A percentile compares a stretch with the other conserved stretches of the same genome.
These are phyloP conservation scores for Talaromyces stipitatus DNA, from an alignment of 495 filamentous ascomycete species.

Conservation along the genomic window DNA sequence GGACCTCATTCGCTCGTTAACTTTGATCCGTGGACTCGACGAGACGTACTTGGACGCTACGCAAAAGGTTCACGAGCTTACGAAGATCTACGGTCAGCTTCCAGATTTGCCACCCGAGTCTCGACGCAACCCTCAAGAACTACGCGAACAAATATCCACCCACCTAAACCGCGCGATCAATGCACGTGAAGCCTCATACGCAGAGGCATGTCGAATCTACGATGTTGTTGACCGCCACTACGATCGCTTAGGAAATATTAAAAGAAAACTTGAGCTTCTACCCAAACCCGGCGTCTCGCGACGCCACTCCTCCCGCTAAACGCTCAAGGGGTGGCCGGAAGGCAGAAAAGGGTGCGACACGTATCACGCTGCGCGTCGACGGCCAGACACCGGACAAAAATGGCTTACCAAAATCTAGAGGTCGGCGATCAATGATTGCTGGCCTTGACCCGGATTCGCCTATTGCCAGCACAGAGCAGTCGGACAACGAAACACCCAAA, in stretches of 20 bases:
- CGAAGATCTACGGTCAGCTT: conserved; percentile 64
- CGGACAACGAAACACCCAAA: conserved; percentile 27
- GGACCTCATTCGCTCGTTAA: conserved; percentile 84
- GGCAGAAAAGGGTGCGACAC: conserved; percentile 35
- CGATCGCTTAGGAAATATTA: conserved; percentile 67
- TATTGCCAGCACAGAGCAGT: conserved; percentile 40
- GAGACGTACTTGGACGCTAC: conserved; percentile 59
- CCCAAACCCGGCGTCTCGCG: conserved; percentile 61
- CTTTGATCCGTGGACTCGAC: conserved; percentile 79
- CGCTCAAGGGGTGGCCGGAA: conserved; percentile 42
- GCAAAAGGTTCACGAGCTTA: conserved; percentile 61
- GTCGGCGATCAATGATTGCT: conserved; percentile 27
- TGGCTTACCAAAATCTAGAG: conserved; percentile 23
- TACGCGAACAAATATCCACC: conserved; percentile 72
- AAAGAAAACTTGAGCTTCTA: conserved; percentile 72
- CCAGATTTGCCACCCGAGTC: conserved; percentile 49
- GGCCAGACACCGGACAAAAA: conserved; percentile 27
- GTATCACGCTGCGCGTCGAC: conserved; percentile 60
- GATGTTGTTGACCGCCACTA: conserved; percentile 74
- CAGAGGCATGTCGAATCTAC: conserved; percentile 74
- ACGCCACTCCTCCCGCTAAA: conserved; percentile 57
- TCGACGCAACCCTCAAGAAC: conserved; percentile 42
- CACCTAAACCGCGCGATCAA: conserved; percentile 66
- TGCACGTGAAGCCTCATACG: conserved; percentile 68
- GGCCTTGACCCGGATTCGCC: conserved; percentile 36